Evolutionary conservation across 805 yeast species (phyloP).

Genomic region (Saccharomycopsis sp.): DNA sequence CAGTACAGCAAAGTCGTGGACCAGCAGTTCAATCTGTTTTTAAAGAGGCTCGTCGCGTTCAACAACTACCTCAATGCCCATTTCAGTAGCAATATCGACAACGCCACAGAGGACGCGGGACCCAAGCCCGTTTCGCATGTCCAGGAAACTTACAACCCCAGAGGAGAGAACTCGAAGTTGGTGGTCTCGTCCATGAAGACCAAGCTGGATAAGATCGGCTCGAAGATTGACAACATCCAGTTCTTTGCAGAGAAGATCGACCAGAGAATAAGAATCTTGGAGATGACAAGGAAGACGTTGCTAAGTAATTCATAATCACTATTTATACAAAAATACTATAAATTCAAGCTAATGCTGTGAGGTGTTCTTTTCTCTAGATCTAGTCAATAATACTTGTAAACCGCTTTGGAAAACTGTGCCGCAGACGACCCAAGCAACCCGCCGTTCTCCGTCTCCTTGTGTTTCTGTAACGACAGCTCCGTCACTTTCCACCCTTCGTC

Average conservation of each 20-base stretch:
- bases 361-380: neutral
- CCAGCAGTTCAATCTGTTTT: conserved; percentile 9
- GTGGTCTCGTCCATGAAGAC: conserved; percentile 1
- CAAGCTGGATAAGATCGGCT: conserved; percentile 6
- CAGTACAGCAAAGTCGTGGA: conserved; percentile 9
- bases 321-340: neutral
- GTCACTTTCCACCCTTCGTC: conserved; percentile 28
- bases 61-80: conserved; percentile 7
- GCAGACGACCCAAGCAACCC: neutral
- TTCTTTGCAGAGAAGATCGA: conserved; percentile 18
- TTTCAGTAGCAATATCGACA: conserved; percentile 7
- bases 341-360: neutral
- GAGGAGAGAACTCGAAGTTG: neutral
- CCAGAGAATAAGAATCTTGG: conserved; percentile 19
- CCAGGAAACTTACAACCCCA: neutral
- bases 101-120: neutral
- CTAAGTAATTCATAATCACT: neutral
- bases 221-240: conserved; percentile 15
- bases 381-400: neutral
- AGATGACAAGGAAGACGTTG: conserved; percentile 11
- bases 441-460: neutral
- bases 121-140: neutral
- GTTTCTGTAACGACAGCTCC: neutral
- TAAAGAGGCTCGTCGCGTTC: conserved; percentile 4
- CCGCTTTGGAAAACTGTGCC: neutral